These are phyloP conservation scores for Beta corolliflora DNA, from an alignment of 179 eudicot species.

Conservation along the genomic window DNA sequence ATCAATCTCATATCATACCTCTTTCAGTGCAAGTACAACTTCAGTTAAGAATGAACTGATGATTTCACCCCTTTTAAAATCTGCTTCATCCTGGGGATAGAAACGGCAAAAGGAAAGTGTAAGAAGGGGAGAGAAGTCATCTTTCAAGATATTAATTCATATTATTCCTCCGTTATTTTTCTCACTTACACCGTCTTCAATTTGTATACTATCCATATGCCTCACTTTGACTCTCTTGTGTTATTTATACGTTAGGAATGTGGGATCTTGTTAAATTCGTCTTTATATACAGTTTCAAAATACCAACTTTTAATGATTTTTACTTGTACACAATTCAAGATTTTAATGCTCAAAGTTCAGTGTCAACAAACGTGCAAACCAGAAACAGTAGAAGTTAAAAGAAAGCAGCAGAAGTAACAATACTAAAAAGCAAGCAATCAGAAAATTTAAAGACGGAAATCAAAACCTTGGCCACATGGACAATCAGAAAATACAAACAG, in stretches of 20 bases:
- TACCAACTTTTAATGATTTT: too few species aligned
- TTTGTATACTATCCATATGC: too few species aligned
- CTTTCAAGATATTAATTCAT: neutral
- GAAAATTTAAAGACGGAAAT: neutral
- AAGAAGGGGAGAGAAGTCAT: neutral
- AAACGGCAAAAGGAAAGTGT: neutral
- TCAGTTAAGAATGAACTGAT: slow-evolving; percentile 78
- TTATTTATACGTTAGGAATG: too few species aligned
- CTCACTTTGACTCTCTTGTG: too few species aligned
- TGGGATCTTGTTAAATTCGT: too few species aligned
- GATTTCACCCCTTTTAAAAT: slow-evolving; percentile 48
- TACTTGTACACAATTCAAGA: too few species aligned
- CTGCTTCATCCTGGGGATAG: slow-evolving; percentile 59
- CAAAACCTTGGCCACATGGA: slow-evolving; percentile 67
- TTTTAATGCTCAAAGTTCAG: too few species aligned
- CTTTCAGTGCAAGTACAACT: slow-evolving; percentile 87
- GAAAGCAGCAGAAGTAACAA: too few species aligned
- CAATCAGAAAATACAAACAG: slow-evolving; percentile 77
- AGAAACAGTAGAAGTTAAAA: too few species aligned
- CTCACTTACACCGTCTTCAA: too few species aligned
- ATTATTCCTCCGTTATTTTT: neutral
- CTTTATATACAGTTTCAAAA: too few species aligned
- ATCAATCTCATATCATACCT: slow-evolving; percentile 49
- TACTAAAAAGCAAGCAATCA: neutral
- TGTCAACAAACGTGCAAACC: too few species aligned